Percentiles rank a stretch among this genome's conserved stretches.
Conservation (phyloP, 129 eudicot genomes). For the Apium graveolens region DNA sequence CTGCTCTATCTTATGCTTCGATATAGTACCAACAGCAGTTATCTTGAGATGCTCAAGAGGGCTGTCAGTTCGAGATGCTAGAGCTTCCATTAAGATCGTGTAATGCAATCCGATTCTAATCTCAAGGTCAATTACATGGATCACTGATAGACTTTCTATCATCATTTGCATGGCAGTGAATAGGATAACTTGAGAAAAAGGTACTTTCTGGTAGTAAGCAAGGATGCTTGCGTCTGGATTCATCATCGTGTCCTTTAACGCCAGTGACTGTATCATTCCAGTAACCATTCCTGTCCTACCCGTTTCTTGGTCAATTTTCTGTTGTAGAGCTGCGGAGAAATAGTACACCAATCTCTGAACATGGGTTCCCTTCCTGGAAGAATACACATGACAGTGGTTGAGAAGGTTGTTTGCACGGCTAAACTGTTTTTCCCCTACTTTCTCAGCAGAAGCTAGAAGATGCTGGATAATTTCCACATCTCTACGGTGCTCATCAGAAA, state of each 20-base stretch:
- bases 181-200: slow-evolving; percentile 3
- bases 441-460: slow-evolving; percentile 42
- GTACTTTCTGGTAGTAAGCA: neutral
- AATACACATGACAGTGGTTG: neutral
- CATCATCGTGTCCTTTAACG: neutral
- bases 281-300: neutral
- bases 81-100: slow-evolving; percentile 17
- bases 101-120: neutral
- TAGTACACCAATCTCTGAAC: slow-evolving; percentile 7
- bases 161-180: slow-evolving; percentile 2
- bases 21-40: slow-evolving; percentile 17
- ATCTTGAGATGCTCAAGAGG: slow-evolving; percentile 18
- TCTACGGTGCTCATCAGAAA: slow-evolving; percentile 27
- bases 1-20: neutral
- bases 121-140: slow-evolving; percentile 12
- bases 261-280: slow-evolving; percentile 2
- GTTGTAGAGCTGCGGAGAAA: slow-evolving; percentile 6
- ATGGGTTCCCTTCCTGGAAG: neutral
- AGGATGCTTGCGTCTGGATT: neutral
- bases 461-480: slow-evolving; percentile 35
- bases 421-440: slow-evolving; percentile 22
- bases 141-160: neutral
- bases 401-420: neutral
- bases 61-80: slow-evolving; percentile 1
- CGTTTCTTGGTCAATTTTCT: neutral